Conservation (phyloP, 495 filamentous ascomycete genomes). For the Sphaerosporella brunnea region DNA sequence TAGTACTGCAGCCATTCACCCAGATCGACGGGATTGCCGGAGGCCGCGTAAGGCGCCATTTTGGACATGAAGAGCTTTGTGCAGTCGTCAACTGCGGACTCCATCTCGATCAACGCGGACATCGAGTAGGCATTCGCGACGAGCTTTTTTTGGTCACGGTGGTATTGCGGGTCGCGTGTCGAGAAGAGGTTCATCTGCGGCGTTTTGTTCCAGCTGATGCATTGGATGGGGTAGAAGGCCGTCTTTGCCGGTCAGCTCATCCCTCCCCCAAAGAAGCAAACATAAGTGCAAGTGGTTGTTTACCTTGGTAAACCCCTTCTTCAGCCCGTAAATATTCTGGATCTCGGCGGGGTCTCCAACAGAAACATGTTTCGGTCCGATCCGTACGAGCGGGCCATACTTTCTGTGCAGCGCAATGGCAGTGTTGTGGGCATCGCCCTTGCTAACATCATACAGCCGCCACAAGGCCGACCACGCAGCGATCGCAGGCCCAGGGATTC, state of each 20-base stretch:
- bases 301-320: slow-evolving; percentile 30
- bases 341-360: slow-evolving; percentile 29
- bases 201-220: slow-evolving; percentile 26
- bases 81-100: slow-evolving; percentile 28
- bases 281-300: background rate
- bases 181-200: slow-evolving; percentile 28
- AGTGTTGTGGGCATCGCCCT: slow-evolving; percentile 26
- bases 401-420: slow-evolving; percentile 29
- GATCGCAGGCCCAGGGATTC: slow-evolving; percentile 28
- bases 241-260: slow-evolving; percentile 20
- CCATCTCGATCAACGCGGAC: slow-evolving; percentile 26
- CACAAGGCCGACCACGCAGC: slow-evolving; percentile 29
- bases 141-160: slow-evolving; percentile 18
- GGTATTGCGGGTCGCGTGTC: slow-evolving; percentile 21
- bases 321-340: slow-evolving; percentile 29
- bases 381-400: slow-evolving; percentile 33
- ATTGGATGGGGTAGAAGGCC: slow-evolving; percentile 31
- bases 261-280: background rate
- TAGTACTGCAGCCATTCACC: slow-evolving; percentile 33
- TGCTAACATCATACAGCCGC: slow-evolving; percentile 27
- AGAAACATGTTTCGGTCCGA: slow-evolving; percentile 29
- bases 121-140: slow-evolving; percentile 28
- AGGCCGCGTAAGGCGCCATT: slow-evolving; percentile 12
- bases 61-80: slow-evolving; percentile 19
- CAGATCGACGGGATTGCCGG: slow-evolving; percentile 26